Percentiles rank a stretch among this genome's conserved stretches.
Evolutionary conservation across 371 early-diverging fungal species (phyloP).

Genomic region (Nematocida ausubeli): DNA sequence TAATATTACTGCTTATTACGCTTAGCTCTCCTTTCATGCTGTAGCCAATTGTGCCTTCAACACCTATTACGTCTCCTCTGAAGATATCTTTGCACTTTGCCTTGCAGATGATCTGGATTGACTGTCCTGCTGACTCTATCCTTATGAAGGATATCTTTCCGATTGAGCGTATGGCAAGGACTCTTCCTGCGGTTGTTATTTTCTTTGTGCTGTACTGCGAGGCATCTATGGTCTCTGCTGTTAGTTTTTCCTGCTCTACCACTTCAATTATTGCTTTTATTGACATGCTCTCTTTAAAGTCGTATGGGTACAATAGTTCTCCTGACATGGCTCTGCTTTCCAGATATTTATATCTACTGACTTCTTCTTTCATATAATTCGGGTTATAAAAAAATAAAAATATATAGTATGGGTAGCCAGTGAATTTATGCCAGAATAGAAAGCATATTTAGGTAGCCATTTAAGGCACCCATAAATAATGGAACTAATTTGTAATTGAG

Average conservation of each 20-base stretch:
- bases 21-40: slow-evolving; percentile 91
- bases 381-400: slow-evolving; percentile 7
- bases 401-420: not conserved
- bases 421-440: too few species aligned
- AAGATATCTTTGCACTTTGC: slow-evolving; percentile 68
- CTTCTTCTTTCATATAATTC: slow-evolving; percentile 20
- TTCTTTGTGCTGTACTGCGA: not conserved
- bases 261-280: not conserved
- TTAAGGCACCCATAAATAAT: too few species aligned
- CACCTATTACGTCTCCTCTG: slow-evolving; percentile 96
- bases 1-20: slow-evolving; percentile 80
- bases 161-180: slow-evolving; percentile 22
- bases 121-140: slow-evolving; percentile 35
- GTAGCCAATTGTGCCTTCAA: slow-evolving; percentile 81
- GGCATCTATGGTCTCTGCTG: slow-evolving; percentile 2
- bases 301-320: slow-evolving; percentile 49
- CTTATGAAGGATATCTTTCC: slow-evolving; percentile 50
- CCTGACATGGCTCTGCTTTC: slow-evolving; percentile 35
- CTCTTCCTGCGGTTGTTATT: slow-evolving; percentile 41
- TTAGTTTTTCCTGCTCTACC: slow-evolving; percentile 28
- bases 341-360: slow-evolving; percentile 18
- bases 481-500: too few species aligned
- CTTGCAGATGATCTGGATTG: slow-evolving; percentile 37
- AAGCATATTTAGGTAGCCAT: too few species aligned
- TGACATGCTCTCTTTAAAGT: slow-evolving; percentile 42